A percentile compares a stretch with the other conserved stretches of the same genome.
These are phyloP conservation scores for Pisolithus sp. DNA, from an alignment of 768 basidiomycete species.

Conservation along the genomic window DNA sequence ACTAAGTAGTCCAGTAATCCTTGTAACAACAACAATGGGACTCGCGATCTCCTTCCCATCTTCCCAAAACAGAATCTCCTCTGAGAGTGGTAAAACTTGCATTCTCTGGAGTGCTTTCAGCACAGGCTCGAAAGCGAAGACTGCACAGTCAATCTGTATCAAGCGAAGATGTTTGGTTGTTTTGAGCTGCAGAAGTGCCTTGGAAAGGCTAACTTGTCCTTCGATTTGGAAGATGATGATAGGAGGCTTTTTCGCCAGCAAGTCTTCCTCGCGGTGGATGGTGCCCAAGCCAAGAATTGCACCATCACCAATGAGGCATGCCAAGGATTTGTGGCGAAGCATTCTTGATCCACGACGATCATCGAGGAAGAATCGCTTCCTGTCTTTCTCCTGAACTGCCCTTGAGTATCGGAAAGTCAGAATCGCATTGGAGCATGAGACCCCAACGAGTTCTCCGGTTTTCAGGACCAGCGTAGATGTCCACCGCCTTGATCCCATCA, in stretches of 20 bases:
- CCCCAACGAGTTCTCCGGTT: constrained; percentile 33
- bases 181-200: constrained; percentile 37
- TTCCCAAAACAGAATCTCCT: constrained; percentile 53
- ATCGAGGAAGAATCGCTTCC: constrained; percentile 32
- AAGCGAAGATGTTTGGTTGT: constrained; percentile 33
- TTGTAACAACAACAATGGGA: constrained; percentile 2
- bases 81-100: constrained; percentile 37
- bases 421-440: constrained; percentile 30
- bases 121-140: constrained; percentile 60
- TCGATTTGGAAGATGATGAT: constrained; percentile 49
- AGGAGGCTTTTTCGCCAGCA: constrained; percentile 42
- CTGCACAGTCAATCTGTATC: constrained; percentile 52
- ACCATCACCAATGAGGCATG: constrained; percentile 44
- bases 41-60: constrained; percentile 12
- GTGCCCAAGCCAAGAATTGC: constrained; percentile 47
- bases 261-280: constrained; percentile 48
- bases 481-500: constrained; percentile 31
- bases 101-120: constrained; percentile 49
- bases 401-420: constrained; percentile 34
- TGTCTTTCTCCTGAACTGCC: constrained; percentile 30
- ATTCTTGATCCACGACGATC: constrained; percentile 30
- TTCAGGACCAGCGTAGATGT: constrained; percentile 28
- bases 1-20: constrained; percentile 25
- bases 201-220: constrained; percentile 32
- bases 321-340: constrained; percentile 48